Base-by-base conservation (phyloP, 2,329 filamentous ascomycete species). In the Blastomyces percursus region DNA sequence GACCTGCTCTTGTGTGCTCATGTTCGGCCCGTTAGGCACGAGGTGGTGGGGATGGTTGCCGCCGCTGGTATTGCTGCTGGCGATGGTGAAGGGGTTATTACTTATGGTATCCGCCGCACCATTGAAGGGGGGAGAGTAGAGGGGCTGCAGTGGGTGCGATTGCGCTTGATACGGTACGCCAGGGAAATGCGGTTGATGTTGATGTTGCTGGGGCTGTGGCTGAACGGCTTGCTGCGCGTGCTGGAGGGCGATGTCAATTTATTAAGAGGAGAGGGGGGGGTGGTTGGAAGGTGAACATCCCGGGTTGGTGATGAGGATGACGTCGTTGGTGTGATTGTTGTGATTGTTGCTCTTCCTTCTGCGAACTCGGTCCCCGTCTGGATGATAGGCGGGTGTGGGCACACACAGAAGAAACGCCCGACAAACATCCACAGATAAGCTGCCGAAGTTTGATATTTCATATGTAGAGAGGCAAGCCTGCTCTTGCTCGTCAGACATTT, bases 1-100 rank as follows among this genome's bases (percentile, higher is more conserved):
- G 27, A 68, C 65, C 30, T 61, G 59, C 42, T 69, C 66, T 35
- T 61, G 52, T 1, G 24, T 52, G 24, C 24, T 52, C 35, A 64
- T 42, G 19, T 59, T 62, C 14, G 30, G 24, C 48, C 66, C 65
- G 30, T 58, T 35, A 19, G 40, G 16, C 32, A 35, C 32, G 40
- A 42, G 40, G n/a, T 60, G 32, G 38, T 59, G 38, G 30, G 2
- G 12, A 21, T 21, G n/a, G 19, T 32, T 48, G 38, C 9, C 9
- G 40, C n/a, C 27, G 42, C n/a, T 42, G 35, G 11, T 40, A 11
- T 14, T 24, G 32, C 9, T 46, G n/a, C 16, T 7, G 56, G 14
- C 16, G 38, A 48, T 50, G 57, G 3, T n/a, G 52, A 21, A 30
- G n/a, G 54, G 54, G 24, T 8, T 35, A 9, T 8, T 35, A 9